Conservation (phyloP, 352 stramenopile genomes). For the Phytophthora cajani region DNA sequence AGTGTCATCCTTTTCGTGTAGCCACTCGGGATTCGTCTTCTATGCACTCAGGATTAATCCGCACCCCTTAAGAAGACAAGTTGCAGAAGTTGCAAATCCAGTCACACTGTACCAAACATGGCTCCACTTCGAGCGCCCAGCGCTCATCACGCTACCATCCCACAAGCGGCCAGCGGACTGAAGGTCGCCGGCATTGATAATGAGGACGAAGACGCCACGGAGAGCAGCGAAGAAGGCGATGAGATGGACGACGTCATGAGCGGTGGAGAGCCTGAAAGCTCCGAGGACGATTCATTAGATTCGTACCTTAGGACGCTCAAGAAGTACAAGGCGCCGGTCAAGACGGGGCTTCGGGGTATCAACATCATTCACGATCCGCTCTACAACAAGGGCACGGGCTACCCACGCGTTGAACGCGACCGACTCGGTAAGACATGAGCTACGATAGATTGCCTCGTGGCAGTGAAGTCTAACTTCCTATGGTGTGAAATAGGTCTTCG, state of each 20-base stretch:
- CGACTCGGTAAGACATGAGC: conserved; percentile 57
- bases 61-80: not conserved
- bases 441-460: not conserved
- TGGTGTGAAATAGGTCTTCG: conserved; percentile 56
- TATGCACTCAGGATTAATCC: too few species aligned
- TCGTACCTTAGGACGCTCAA: conserved; percentile 64
- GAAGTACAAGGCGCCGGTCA: conserved; percentile 83
- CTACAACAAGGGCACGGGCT: conserved; percentile 90
- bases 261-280: conserved; percentile 26
- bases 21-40: too few species aligned
- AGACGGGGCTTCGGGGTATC: conserved; percentile 76
- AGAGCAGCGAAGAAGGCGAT: conserved; percentile 31
- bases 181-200: not conserved
- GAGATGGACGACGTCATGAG: conserved; percentile 43
- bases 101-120: not conserved
- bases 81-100: not conserved
- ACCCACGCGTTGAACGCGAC: conserved; percentile 82
- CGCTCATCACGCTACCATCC: not conserved
- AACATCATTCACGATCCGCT: conserved; percentile 85
- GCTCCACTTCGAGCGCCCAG: not conserved
- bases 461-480: conserved; percentile 7
- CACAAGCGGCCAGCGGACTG: not conserved
- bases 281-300: conserved; percentile 50
- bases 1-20: too few species aligned
- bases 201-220: not conserved